Conservation (phyloP, 139 green algal species). For the Gonium pectorale region DNA sequence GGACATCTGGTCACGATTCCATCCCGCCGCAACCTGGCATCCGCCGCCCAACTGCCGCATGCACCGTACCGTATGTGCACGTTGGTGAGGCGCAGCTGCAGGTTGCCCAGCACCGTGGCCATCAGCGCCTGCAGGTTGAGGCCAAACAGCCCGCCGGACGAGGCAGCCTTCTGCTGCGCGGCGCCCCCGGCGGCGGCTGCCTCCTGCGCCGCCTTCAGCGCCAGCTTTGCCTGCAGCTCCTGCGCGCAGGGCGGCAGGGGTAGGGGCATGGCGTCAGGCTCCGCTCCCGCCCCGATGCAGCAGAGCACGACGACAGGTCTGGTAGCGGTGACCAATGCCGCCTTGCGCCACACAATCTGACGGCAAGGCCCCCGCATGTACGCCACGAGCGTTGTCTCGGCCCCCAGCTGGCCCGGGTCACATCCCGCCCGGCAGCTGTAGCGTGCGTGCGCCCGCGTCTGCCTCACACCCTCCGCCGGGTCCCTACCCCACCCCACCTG, state of each 20-base stretch:
- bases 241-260: neutral
- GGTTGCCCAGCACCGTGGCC: constrained; percentile 85
- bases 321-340: too few relatives aligned
- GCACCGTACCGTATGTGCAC: constrained; percentile 86
- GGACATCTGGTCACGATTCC: neutral
- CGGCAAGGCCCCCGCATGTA: too few relatives aligned
- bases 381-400: too few relatives aligned
- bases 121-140: constrained; percentile 73
- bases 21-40: neutral
- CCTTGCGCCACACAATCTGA: too few relatives aligned
- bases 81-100: constrained; percentile 89
- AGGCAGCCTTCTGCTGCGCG: neutral
- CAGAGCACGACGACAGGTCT: too few relatives aligned
- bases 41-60: neutral
- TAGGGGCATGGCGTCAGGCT: neutral
- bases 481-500: constrained; percentile 56
- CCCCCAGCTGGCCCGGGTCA: too few relatives aligned
- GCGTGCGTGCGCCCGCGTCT: too few relatives aligned
- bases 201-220: constrained; percentile 16
- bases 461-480: too few relatives aligned
- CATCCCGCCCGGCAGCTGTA: too few relatives aligned
- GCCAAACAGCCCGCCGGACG: neutral
- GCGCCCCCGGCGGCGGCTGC: neutral
- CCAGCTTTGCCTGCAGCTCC: constrained; percentile 42
- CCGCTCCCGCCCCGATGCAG: too few relatives aligned